Evolutionary conservation across 768 basidiomycete species (phyloP).

Genomic region (Cyathus striatus): DNA sequence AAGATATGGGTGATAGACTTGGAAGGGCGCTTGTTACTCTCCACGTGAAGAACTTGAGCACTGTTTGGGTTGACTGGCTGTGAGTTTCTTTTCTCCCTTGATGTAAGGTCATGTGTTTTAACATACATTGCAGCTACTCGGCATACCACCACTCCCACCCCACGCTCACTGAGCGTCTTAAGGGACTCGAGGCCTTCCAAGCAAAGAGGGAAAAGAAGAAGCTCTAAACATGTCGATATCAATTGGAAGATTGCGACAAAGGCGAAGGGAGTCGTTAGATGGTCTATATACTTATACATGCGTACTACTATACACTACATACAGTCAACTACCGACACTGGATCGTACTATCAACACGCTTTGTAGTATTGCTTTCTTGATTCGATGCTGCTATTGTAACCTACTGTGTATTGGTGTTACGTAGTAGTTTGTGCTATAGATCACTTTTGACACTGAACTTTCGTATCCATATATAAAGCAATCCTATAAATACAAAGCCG

Average conservation of each 20-base stretch:
- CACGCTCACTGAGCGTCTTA: conserved; percentile 85
- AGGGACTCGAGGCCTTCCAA: conserved; percentile 70
- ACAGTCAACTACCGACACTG: too few relatives aligned
- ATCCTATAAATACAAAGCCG: not conserved
- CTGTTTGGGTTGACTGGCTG: conserved; percentile 94
- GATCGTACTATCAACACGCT: too few relatives aligned
- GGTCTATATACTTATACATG: too few relatives aligned
- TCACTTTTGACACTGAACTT: not conserved
- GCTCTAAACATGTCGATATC: conserved; percentile 12
- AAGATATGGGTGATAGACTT: conserved; percentile 82
- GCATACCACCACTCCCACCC: conserved; percentile 97
- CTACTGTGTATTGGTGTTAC: not conserved
- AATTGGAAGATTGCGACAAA: too few relatives aligned
- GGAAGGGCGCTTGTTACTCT: conserved; percentile 78
- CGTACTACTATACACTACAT: too few relatives aligned
- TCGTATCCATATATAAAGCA: not conserved
- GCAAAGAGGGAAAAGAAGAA: conserved; percentile 38
- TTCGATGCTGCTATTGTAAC: not conserved
- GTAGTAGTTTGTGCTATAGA: too few relatives aligned
- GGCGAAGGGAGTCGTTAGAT: too few relatives aligned
- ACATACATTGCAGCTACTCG: conserved; percentile 77
- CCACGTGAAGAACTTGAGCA: conserved; percentile 89
- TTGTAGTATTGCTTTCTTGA: too few relatives aligned
- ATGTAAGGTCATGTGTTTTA: too few relatives aligned
- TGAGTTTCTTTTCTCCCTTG: conserved; percentile 30